phyloP scores from a whole-genome alignment of 2,329 filamentous ascomycete genomes.

The Pseudophaeomoniella oleicola region DNA sequence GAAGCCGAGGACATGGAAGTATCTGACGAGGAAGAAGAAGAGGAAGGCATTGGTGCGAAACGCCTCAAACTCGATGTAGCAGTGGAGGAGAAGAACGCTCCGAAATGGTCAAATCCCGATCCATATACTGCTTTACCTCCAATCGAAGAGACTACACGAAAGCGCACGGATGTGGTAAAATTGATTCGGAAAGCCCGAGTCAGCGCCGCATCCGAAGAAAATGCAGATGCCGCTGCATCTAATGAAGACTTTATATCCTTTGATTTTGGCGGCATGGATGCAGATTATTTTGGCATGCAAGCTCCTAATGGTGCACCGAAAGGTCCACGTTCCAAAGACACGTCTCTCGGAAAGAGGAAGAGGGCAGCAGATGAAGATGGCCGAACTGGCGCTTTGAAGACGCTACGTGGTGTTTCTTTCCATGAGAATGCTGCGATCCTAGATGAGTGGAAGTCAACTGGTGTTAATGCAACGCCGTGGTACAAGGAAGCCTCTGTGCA shows the following conservation, averaged over 20 bases:
- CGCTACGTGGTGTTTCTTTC: slow-evolving; percentile 23
- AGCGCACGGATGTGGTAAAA: slow-evolving; percentile 77
- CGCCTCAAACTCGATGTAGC: slow-evolving; percentile 23
- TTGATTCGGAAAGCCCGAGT: slow-evolving; percentile 81
- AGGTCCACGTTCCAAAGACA: slow-evolving; percentile 23
- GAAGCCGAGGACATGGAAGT: slow-evolving; percentile 31
- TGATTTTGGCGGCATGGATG: slow-evolving; percentile 47
- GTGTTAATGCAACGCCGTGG: background rate
- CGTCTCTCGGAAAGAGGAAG: slow-evolving; percentile 52
- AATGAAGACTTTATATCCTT: slow-evolving; percentile 84
- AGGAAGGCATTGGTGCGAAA: slow-evolving; percentile 19
- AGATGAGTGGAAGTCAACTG: slow-evolving; percentile 31
- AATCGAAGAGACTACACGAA: slow-evolving; percentile 54
- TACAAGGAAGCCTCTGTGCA: background rate
- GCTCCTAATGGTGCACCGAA: slow-evolving; percentile 23
- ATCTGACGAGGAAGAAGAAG: slow-evolving; percentile 22
- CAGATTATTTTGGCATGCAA: slow-evolving; percentile 13
- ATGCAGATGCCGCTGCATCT: slow-evolving; percentile 38
- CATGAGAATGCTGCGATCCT: slow-evolving; percentile 36
- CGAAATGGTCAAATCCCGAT: slow-evolving; percentile 93
- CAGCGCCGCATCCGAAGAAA: slow-evolving; percentile 27
- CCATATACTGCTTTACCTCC: slow-evolving; percentile 82
- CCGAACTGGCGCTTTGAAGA: background rate
- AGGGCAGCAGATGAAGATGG: slow-evolving; percentile 39
- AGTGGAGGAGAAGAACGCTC: slow-evolving; percentile 19